phyloP scores from a whole-genome alignment of 1,284 basidiomycete species.

The Irpex sp. region DNA sequence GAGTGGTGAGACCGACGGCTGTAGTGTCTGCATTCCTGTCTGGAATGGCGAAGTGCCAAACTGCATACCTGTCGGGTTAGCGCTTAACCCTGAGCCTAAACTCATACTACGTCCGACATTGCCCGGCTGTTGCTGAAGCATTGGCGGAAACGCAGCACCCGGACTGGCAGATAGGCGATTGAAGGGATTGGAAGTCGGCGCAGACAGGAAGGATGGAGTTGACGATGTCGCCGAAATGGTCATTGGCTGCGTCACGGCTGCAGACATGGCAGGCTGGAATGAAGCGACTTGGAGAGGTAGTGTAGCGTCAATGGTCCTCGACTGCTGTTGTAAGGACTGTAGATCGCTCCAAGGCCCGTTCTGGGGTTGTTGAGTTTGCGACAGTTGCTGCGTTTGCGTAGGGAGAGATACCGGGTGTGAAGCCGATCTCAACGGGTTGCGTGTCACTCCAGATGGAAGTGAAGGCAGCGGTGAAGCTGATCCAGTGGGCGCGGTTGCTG shows the following conservation, averaged over 20 bases:
- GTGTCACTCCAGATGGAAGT: background rate
- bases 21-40: slow-evolving; percentile 1
- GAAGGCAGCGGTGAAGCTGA: background rate
- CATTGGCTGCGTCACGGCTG: slow-evolving; percentile 15
- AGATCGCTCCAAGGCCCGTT: background rate
- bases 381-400: background rate
- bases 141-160: slow-evolving; percentile 24
- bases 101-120: slow-evolving; percentile 24
- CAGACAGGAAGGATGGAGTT: slow-evolving; percentile 15
- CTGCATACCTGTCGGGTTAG: background rate
- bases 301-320: slow-evolving; percentile 12
- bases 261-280: background rate
- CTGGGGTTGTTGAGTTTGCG: background rate
- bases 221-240: slow-evolving; percentile 14
- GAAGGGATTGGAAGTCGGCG: slow-evolving; percentile 20
- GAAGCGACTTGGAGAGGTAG: slow-evolving; percentile 9
- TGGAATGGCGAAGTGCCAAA: slow-evolving; percentile 1
- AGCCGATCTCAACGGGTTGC: background rate
- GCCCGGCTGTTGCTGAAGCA: slow-evolving; percentile 18
- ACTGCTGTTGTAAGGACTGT: slow-evolving; percentile 1
- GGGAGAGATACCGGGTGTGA: background rate
- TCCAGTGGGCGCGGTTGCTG: background rate
- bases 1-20: slow-evolving; percentile 17
- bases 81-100: slow-evolving; percentile 20
- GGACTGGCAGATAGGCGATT: slow-evolving; percentile 22